Evolutionary conservation across 108 stramenopile genomes (phyloP).

Genomic region (Nitzschia sp.): DNA sequence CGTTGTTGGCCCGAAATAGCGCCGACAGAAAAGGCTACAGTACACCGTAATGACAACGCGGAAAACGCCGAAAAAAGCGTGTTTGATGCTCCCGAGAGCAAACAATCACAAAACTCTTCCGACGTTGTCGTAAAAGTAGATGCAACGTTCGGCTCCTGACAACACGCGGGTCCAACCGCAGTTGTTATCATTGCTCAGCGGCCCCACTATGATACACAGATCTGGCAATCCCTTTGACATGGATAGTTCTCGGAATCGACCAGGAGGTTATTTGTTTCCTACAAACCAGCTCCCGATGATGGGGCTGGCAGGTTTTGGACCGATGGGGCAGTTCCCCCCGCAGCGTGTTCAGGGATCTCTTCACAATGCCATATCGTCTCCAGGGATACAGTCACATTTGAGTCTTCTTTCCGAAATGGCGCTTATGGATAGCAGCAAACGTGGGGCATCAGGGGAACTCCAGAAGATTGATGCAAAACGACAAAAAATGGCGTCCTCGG

Average conservation of each 20-base stretch:
- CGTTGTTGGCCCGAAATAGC: too few relatives aligned
- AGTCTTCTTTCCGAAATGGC: not conserved
- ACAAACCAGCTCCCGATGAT: not conserved
- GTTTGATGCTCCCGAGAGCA: too few relatives aligned
- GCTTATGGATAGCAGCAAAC: not conserved
- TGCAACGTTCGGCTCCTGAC: too few relatives aligned
- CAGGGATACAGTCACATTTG: slow-evolving; percentile 2
- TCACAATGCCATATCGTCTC: too few relatives aligned
- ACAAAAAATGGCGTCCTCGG: not conserved
- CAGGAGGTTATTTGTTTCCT: not conserved
- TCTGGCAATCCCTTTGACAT: slow-evolving; percentile 2
- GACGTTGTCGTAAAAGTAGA: too few relatives aligned
- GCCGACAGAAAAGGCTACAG: too few relatives aligned
- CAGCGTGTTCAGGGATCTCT: not conserved
- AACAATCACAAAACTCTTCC: too few relatives aligned
- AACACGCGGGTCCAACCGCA: not conserved
- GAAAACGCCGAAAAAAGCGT: too few relatives aligned
- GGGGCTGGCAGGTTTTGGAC: not conserved
- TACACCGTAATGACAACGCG: too few relatives aligned
- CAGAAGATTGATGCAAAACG: not conserved
- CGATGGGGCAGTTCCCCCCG: not conserved
- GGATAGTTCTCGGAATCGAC: not conserved
- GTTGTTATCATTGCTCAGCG: not conserved
- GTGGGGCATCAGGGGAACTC: not conserved
- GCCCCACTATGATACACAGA: not conserved